Evolutionary conservation across 129 eudicot species (phyloP), one percentile per base, ranked within the genome.

Genomic region (Logfia minima): DNA sequence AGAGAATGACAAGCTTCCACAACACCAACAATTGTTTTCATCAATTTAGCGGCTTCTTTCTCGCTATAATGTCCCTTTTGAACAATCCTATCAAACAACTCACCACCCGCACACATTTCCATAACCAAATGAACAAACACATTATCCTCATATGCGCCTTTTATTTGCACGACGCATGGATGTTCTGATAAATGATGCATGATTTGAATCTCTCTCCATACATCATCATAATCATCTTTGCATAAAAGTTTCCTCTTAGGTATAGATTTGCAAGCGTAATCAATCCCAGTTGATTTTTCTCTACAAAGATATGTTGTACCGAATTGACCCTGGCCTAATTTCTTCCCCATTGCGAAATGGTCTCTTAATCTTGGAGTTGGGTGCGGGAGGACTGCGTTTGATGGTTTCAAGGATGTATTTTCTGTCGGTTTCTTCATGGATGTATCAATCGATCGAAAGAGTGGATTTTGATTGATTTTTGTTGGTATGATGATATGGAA

Each of bases 151-250:
- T 88, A 85, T 26, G 87, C 77, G 55, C 88, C 92, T 75, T 88
- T 85, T 74, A 89, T 86, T 37, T 86, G 72, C 18, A 86, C 93
- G 28, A 89, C 87, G 28, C 86, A 84, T 13, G 80, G 85, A 21
- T 86, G 85, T 77, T 87, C 93, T 4, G 90, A 86, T 34, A 89
- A 79, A 77, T 89, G 93, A 74, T 89, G 93, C 93, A 89, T 86
- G 59, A 89, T 89, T 63, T 86, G 90, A 75, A 89, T 86, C 80
- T 89, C 93, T 13, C 89, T 80, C 93, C 90, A 86, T 39, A 89
- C 87, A 68, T 89, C 93, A 37, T 89, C 93, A 53, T 89, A 86
- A 74, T 89, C 93, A 13, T 82, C 87, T 28, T 70, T 79, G 17
- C 87, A 86, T 39, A 89, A 17, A 13, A 89, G 87, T 35, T 89